A percentile compares a stretch with the other conserved stretches of the same genome.
phyloP scores from a whole-genome alignment of 2,329 filamentous ascomycete genomes.

The Fusarium nematophilum region DNA sequence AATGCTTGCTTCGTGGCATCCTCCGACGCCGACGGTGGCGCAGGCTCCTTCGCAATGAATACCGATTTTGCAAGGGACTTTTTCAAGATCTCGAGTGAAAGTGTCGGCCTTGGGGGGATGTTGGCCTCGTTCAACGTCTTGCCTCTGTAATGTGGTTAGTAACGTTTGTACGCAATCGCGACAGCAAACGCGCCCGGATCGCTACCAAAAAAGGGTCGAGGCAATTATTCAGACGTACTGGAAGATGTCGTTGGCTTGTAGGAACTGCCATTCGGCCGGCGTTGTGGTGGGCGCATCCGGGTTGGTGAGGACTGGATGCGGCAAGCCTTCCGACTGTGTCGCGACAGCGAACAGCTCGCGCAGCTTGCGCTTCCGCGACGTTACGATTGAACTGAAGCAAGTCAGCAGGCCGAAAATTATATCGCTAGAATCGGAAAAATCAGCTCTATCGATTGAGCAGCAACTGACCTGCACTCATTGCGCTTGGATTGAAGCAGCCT shows the following conservation, averaged over 20 bases:
- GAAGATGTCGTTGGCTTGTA: conserved; percentile 67
- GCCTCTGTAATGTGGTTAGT: conserved; percentile 47
- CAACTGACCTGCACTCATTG: conserved; percentile 69
- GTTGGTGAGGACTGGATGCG: conserved; percentile 67
- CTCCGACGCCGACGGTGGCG: conserved; percentile 17
- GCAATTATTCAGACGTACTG: conserved; percentile 61
- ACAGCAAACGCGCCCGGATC: conserved; percentile 29
- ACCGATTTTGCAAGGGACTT: conserved; percentile 49
- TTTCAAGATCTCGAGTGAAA: conserved; percentile 57
- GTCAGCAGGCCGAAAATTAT: conserved; percentile 58
- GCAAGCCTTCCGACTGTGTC: conserved; percentile 73
- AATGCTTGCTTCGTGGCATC: conserved; percentile 19
- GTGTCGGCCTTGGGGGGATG: conserved; percentile 61
- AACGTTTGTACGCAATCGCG: conserved; percentile 19
- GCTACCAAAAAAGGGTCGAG: conserved; percentile 28
- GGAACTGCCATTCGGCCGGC: conserved; percentile 65
- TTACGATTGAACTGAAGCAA: conserved; percentile 73
- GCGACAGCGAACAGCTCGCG: conserved; percentile 86
- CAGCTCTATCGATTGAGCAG: conserved; percentile 57
- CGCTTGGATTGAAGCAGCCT: conserved; percentile 74
- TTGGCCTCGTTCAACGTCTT: conserved; percentile 63
- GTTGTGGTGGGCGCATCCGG: conserved; percentile 66
- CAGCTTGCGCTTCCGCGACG: conserved; percentile 90
- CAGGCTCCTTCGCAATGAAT: conserved; percentile 31
- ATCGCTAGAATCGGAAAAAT: conserved; percentile 63